Conservation (phyloP, 352 stramenopile genomes). For the Pythium insidiosum region DNA sequence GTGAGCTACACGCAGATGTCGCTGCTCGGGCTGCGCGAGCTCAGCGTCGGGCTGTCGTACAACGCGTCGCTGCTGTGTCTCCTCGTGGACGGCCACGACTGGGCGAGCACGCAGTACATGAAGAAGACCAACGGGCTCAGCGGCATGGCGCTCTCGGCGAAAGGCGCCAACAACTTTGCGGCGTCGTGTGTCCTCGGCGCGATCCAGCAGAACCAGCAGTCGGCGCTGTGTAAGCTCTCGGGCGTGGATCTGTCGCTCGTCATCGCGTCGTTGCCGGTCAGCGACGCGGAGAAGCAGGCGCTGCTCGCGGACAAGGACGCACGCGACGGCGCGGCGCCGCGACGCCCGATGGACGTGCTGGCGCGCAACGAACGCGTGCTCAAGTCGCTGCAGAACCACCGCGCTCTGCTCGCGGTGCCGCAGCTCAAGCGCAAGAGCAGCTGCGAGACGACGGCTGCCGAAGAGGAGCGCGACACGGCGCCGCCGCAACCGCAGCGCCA, state of each 20-base stretch:
- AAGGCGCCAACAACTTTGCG: conserved; percentile 63
- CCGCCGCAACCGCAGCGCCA: conserved; percentile 5
- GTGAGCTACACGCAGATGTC: conserved; percentile 80
- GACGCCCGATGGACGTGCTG: conserved; percentile 24
- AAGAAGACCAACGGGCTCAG: conserved; percentile 56
- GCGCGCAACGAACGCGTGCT: conserved; percentile 50
- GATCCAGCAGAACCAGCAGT: conserved; percentile 58
- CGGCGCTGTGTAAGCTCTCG: conserved; percentile 68
- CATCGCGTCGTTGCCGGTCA: conserved; percentile 18
- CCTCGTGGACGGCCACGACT: conserved; percentile 75
- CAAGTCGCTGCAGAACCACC: conserved; percentile 34
- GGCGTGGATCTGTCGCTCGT: conserved; percentile 60
- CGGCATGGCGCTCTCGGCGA: conserved; percentile 49
- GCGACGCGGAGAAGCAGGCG: background rate
- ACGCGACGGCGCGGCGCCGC: background rate
- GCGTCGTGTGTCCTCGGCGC: conserved; percentile 66
- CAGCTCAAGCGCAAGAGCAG: conserved; percentile 47
- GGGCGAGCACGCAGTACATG: conserved; percentile 80
- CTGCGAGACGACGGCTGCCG: conserved; percentile 2
- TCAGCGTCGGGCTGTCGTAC: conserved; percentile 58
- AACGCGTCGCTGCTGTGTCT: conserved; percentile 59
- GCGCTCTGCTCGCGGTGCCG: conserved; percentile 3
- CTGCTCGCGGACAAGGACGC: conserved; percentile 1
- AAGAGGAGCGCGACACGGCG: background rate
- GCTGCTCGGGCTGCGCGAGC: conserved; percentile 57